phyloP scores from a whole-genome alignment of 2,329 filamentous ascomycete species.

The Sordariomycetes sp. region DNA sequence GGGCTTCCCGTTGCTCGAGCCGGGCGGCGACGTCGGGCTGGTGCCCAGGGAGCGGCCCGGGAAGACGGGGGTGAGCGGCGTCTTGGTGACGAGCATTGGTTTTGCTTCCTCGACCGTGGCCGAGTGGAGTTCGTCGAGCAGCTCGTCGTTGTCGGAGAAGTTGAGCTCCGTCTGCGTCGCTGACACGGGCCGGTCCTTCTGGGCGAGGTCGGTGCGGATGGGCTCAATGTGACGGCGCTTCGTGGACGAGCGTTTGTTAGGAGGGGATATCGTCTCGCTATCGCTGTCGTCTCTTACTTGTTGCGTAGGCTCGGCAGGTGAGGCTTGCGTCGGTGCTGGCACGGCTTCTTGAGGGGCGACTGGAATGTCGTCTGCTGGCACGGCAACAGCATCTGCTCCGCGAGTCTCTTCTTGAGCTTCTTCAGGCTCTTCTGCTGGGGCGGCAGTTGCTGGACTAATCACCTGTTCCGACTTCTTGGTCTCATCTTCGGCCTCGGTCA shows the following conservation, averaged over 20 bases:
- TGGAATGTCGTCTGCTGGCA: neutral
- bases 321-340: conserved; percentile 3
- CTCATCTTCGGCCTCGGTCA: too few species aligned
- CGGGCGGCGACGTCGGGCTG: neutral
- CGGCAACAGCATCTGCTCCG: neutral
- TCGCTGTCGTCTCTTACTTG: conserved; percentile 15
- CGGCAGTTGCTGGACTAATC: too few species aligned
- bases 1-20: conserved; percentile 1
- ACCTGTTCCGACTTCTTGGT: too few species aligned
- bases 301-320: too few species aligned
- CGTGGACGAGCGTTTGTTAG: neutral
- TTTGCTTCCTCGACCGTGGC: conserved; percentile 79
- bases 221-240: conserved; percentile 34
- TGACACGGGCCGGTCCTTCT: conserved; percentile 2
- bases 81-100: conserved; percentile 69
- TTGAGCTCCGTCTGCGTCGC: conserved; percentile 28
- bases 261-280: conserved; percentile 13
- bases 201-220: conserved; percentile 41
- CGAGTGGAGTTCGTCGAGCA: conserved; percentile 77
- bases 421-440: too few species aligned
- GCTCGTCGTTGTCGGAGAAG: conserved; percentile 63
- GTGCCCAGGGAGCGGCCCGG: conserved; percentile 19
- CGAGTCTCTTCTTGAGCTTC: too few species aligned
- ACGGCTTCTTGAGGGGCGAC: neutral
- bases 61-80: conserved; percentile 64